These are phyloP conservation scores for Saccharomyces cerevisiae DNA, from an alignment of 805 yeast species.

Conservation along the genomic window DNA sequence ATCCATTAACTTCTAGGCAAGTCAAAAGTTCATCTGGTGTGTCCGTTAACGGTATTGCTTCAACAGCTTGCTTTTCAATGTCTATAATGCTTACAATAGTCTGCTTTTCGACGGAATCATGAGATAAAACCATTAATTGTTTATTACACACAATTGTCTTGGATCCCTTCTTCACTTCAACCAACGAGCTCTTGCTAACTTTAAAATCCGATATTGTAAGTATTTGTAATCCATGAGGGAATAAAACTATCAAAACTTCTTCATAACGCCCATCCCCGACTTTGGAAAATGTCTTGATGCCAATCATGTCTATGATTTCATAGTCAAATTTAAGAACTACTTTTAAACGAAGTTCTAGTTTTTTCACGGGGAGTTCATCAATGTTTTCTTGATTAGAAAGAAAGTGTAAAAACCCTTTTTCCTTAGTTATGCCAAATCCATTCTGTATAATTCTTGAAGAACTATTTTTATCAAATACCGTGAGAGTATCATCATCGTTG, in stretches of 20 bases:
- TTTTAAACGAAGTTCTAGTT: conserved; percentile 25
- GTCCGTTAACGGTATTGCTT: conserved; percentile 5
- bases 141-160: conserved; percentile 13
- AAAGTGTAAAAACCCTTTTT: conserved; percentile 24
- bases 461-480: conserved; percentile 25
- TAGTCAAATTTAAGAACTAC: conserved; percentile 29
- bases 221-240: conserved; percentile 26
- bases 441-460: conserved; percentile 28
- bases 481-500: conserved; percentile 26
- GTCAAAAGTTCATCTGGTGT: conserved; percentile 6
- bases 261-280: conserved; percentile 13
- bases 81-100: conserved; percentile 12
- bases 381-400: conserved; percentile 15
- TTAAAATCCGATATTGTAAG: conserved; percentile 22
- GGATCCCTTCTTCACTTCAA: conserved; percentile 16
- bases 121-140: conserved; percentile 16
- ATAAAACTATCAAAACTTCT: conserved; percentile 22
- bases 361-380: conserved; percentile 27
- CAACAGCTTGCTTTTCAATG: conserved; percentile 8
- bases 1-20: conserved; percentile 8
- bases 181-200: conserved; percentile 17
- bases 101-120: conserved; percentile 2
- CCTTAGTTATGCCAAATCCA: conserved; percentile 27
- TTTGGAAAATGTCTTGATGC: conserved; percentile 15
- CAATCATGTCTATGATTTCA: conserved; percentile 22